Base-by-base conservation (phyloP, 257 asterid species). In the Rauvolfia tetraphylla region DNA sequence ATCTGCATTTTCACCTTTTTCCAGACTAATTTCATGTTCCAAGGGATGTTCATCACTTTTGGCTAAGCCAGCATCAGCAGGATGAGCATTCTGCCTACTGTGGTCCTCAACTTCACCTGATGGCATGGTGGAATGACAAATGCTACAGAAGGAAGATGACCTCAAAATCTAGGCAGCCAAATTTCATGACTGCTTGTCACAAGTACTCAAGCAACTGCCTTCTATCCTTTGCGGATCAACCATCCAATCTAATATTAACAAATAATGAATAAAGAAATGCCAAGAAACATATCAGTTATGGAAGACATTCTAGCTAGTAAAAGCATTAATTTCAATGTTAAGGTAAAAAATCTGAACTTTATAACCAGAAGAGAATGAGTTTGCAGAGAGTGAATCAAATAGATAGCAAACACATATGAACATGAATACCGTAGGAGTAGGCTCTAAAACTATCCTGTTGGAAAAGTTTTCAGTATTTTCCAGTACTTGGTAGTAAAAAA, bases 71-170 rank as follows among this genome's bases (percentile, higher is more conserved):
- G 81, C 80, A 79, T 59, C 25, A 61, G 76, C 66, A 75, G 85
- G 76, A 72, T 71, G 63, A 62, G 76, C 80, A 72, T 61, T 81
- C 38, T 62, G 80, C 56, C 44, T 80, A 67, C 77, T 79, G 39
- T 44, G 59, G 61, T 80, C 90, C 78, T 76, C 81, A 70, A 72
- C 82, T 82, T 79, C 88, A 51, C 79, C 51, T 33, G 85, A 71
- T 36, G 31, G 84, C 44, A 85, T 75, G 71, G 84, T 75, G 59
- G 84, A 77, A 83, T 46, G 72, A 61, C 58, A 77, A 82, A 54
- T 20, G 70, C 71, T 80, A 68, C 13, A 61, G 8, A 67, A 75
- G 54, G 67, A 84, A 59, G 72, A 36, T 75, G 48, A 29, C 42
- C 68, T 75, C 17, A 53, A n/a, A 66, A 73, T 38, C 51, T 7